Evolutionary conservation across 2,329 filamentous ascomycete genomes (phyloP), one percentile per base, ranked within the genome.

Genomic region (Cladophialophora chaetospira): DNA sequence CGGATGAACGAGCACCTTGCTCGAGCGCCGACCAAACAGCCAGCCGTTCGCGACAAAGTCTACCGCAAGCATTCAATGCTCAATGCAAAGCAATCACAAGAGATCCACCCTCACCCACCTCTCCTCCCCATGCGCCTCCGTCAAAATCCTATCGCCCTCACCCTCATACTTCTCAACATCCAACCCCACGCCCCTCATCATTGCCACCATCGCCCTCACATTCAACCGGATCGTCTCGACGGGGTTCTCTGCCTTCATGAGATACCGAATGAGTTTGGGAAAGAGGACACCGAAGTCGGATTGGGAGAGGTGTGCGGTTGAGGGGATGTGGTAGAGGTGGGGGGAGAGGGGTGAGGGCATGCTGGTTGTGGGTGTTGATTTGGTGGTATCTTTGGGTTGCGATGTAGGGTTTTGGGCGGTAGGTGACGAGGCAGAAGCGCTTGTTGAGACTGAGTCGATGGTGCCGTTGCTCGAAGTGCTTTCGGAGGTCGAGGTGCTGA

Each of bases 231-330:
- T 61, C 5, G 65, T 69, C 42, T 68, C 58, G 42, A 68, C 64
- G 11, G 70, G 69, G 19, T 71, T 66, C 15, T 67, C 74, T 0
- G 77, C 77, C 53, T 80, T 79, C 54, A 79, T 76, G 9, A 79
- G 68, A 40, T 75, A 75, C 45, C 75, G 75, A 6, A 77, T 79
- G 1, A 80, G 63, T 80, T 86, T 88, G 0, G 89, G 89, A 68
- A 95, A 95, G 19, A 96, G 73, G 21, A 94, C 75, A 31, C 88
- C 91, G 65, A 94, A 95, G 68, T 96, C 91, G 17, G 85, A 88
- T 72, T 95, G 91, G 56, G 82, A 89, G 23, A 95, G 80, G 69
- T 96, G 91, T 0, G 90, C 89, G n/a, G 86, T 88, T 42, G 82
- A 77, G 11, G 79, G 70, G 2, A 89, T 85, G 70, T 89, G 93